Evolutionary conservation across 345 rosid genomes (phyloP).

Genomic region (Schrenkiella parvula): DNA sequence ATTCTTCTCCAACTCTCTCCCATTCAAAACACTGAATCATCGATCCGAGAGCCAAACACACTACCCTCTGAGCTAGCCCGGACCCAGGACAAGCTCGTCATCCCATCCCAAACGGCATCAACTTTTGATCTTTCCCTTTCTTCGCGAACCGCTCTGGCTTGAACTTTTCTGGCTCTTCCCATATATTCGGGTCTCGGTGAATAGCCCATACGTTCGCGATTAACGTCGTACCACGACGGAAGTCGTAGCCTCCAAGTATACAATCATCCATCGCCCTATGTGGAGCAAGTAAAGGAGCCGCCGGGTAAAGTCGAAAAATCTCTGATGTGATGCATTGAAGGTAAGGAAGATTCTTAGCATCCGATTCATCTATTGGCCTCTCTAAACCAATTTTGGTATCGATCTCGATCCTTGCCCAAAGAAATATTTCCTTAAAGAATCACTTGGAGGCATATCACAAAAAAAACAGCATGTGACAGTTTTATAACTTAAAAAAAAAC

Average conservation of each 20-base stretch:
- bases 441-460: background rate
- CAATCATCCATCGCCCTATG: slow-evolving; percentile 45
- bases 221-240: slow-evolving; percentile 49
- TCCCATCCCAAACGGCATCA: slow-evolving; percentile 35
- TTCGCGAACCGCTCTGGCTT: slow-evolving; percentile 34
- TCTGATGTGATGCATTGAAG: slow-evolving; percentile 50
- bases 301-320: slow-evolving; percentile 53
- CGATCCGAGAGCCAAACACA: slow-evolving; percentile 23
- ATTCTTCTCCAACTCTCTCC: slow-evolving; percentile 32
- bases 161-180: slow-evolving; percentile 40
- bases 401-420: background rate
- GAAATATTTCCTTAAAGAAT: too few species aligned
- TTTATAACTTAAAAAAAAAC: background rate
- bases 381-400: slow-evolving; percentile 32
- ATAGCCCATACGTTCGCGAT: slow-evolving; percentile 61
- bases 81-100: slow-evolving; percentile 35
- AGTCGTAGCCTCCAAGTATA: slow-evolving; percentile 44
- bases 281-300: slow-evolving; percentile 57
- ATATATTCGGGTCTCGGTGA: slow-evolving; percentile 49
- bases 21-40: slow-evolving; percentile 37
- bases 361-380: slow-evolving; percentile 47
- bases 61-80: slow-evolving; percentile 13
- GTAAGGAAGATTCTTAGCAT: slow-evolving; percentile 47
- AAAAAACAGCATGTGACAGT: background rate
- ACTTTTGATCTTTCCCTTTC: slow-evolving; percentile 22